Conservation (phyloP, 2,329 filamentous ascomycete genomes). For the Dactylellina sp. region DNA sequence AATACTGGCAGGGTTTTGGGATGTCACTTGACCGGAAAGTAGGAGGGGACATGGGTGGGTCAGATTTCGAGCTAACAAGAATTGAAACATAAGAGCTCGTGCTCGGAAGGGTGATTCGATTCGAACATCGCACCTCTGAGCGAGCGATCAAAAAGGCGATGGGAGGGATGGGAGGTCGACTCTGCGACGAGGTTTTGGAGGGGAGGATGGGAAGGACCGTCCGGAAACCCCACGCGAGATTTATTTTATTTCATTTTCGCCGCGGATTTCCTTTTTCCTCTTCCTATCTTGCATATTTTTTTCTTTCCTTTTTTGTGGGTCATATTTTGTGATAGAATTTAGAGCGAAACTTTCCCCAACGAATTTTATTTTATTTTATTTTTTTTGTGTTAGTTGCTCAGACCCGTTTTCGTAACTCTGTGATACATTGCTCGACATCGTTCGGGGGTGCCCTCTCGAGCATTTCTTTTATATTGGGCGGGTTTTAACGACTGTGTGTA, state of each 20-base stretch:
- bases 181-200: too few species aligned
- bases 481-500: too few species aligned
- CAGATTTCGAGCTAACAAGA: conserved; percentile 10
- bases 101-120: conserved; percentile 31
- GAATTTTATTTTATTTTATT: too few species aligned
- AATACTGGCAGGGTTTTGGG: conserved; percentile 45
- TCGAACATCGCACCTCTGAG: conserved; percentile 35
- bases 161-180: conserved; percentile 8
- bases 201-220: too few species aligned
- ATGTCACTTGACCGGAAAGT: conserved; percentile 55
- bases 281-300: neutral
- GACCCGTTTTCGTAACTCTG: conserved; percentile 53
- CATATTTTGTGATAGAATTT: conserved; percentile 24
- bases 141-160: neutral
- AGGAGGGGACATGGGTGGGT: conserved; percentile 52
- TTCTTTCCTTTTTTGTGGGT: conserved; percentile 8
- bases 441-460: conserved; percentile 7
- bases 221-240: conserved; percentile 46
- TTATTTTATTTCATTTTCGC: too few species aligned
- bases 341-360: conserved; percentile 18
- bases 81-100: conserved; percentile 26
- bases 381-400: conserved; percentile 16
- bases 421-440: conserved; percentile 34
- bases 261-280: conserved; percentile 5
- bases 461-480: neutral